These are phyloP conservation scores for Plectosphaerella plurivora DNA, from an alignment of 2,329 filamentous ascomycete genomes.

Conservation along the genomic window DNA sequence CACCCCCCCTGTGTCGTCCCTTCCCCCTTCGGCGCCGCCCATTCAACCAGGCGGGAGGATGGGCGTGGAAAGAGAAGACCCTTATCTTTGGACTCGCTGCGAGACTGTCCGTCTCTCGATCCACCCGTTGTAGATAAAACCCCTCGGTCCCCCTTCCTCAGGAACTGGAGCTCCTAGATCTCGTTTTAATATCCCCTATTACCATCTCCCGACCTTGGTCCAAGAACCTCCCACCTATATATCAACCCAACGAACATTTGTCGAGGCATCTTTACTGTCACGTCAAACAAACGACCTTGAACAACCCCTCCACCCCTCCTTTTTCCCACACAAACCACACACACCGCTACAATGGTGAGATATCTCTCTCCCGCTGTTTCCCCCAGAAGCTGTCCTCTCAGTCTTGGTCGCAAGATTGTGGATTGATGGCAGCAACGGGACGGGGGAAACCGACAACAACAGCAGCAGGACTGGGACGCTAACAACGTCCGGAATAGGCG, in stretches of 20 bases:
- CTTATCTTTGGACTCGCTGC: neutral
- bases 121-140: neutral
- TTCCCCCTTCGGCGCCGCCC: neutral
- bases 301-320: neutral
- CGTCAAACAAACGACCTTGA: neutral
- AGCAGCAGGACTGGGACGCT: slow-evolving; percentile 4
- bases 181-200: neutral
- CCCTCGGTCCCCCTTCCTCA: neutral
- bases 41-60: neutral
- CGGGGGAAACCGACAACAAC: too few species aligned
- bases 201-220: neutral
- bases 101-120: neutral
- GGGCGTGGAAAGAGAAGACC: neutral
- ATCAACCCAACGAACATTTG: neutral
- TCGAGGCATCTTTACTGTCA: neutral
- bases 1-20: neutral
- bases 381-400: too few species aligned
- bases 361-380: too few species aligned
- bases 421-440: too few species aligned
- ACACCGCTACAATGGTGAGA: neutral
- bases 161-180: neutral
- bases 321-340: neutral
- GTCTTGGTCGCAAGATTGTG: too few species aligned
- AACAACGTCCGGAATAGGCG: slow-evolving; percentile 16
- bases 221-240: neutral